Evolutionary conservation across 805 yeast species (phyloP), one percentile per base, ranked within the genome.

Genomic region (Ogataea degrootiae): DNA sequence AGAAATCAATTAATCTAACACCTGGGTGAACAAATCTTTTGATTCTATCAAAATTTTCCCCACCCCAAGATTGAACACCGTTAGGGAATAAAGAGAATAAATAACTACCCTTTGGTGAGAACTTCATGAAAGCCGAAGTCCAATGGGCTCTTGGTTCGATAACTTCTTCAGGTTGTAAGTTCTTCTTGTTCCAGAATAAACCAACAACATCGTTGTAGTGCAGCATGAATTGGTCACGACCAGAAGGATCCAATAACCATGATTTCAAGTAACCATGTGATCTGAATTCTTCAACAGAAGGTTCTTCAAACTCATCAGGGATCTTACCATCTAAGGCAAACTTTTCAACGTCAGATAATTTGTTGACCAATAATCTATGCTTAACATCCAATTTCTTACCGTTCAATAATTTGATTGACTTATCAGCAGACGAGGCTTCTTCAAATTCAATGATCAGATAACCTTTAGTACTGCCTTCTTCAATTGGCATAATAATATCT

Each of bases 1-100:
- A 89, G 61, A 94, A 86, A 66, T 91, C 96, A 48, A 92, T 77
- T 56, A 90, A 79, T 65, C 94, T 80, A 41, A 90, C 97, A 62
- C 88, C 88, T 49, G 88, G 91, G 66, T 94, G 99, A 51, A 83
- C 76, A 63, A 87, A 89, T 69, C 89, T 83, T 59, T 77, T 80
- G 58, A 89, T 73, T 59, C 86, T 77, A 53, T 77, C 80, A 63
- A 89, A 89, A 42, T 79, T 74, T 46, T 79, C 78, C 52, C 98
- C 97, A 64, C 98, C 99, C 96, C 97, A 94, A 26, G 92, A 79
- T 66, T 89, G 95, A 48, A 90, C 82, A 75, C 98, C 98, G 70
- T 88, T 96, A 44, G 89, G 89, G 70, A 92, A 97, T 59, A 90
- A 76, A 1, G 97, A 84, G 58, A 87, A 81, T 54, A 92, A 69